Evolutionary conservation across 75 land plant genomes (phyloP).

Genomic region (Adiantum capillusveneris): DNA sequence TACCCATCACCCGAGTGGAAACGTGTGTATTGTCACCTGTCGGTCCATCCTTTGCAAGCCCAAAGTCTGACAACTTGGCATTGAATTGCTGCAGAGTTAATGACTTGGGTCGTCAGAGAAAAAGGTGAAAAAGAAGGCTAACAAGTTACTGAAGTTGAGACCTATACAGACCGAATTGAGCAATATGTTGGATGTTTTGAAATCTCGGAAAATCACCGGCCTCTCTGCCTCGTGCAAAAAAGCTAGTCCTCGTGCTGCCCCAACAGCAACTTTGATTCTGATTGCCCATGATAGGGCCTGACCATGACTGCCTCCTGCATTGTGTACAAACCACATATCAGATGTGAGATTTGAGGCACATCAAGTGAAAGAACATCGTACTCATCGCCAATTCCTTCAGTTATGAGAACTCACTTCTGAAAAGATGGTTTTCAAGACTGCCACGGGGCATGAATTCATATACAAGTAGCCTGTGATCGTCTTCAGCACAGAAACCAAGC

Average conservation of each 20-base stretch:
- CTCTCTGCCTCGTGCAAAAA: conserved; percentile 51
- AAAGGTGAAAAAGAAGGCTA: too few relatives aligned
- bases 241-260: conserved; percentile 46
- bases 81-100: background rate
- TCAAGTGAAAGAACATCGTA: background rate
- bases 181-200: conserved; percentile 44
- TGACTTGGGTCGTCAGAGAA: too few relatives aligned
- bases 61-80: conserved; percentile 49
- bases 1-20: conserved; percentile 44
- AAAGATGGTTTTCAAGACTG: conserved; percentile 51
- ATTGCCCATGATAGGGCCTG: conserved; percentile 27
- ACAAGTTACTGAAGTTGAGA: background rate
- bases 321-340: background rate
- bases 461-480: conserved; percentile 30
- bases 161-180: conserved; percentile 16
- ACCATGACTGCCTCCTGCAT: conserved; percentile 9
- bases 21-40: conserved; percentile 1
- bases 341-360: background rate
- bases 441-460: conserved; percentile 57
- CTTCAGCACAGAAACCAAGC: conserved; percentile 43
- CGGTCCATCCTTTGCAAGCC: conserved; percentile 38
- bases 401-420: conserved; percentile 14
- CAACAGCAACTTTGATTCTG: conserved; percentile 31
- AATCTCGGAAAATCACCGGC: conserved; percentile 54
- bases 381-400: background rate